A percentile compares a stretch with the other conserved stretches of the same genome.
Evolutionary conservation across 257 asterid genomes (phyloP).

Genomic region (Capsicum pubescens): DNA sequence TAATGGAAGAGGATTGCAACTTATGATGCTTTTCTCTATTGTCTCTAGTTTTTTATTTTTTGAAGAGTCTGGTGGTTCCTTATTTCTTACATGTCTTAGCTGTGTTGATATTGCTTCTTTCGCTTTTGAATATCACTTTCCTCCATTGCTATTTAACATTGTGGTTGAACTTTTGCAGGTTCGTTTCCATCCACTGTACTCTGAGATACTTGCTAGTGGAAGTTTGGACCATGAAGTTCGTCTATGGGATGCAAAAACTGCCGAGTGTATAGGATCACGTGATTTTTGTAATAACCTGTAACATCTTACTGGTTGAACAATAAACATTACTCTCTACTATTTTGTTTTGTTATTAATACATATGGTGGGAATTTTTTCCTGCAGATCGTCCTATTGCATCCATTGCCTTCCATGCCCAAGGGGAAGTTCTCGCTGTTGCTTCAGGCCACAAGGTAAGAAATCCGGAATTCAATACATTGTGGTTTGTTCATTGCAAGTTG

Average conservation of each 20-base stretch:
- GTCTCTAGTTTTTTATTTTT: not conserved
- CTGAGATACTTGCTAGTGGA: conserved; percentile 94
- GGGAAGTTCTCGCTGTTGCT: conserved; percentile 95
- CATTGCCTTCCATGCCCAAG: conserved; percentile 96
- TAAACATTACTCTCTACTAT: not conserved
- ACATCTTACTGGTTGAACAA: conserved; percentile 27
- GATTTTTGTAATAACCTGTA: conserved; percentile 77
- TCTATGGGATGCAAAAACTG: conserved; percentile 85
- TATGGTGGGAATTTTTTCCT: conserved; percentile 31
- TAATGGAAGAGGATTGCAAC: not conserved
- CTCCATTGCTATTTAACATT: conserved; percentile 37
- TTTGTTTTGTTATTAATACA: conserved; percentile 28
- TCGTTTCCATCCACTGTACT: conserved; percentile 88
- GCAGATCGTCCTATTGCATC: conserved; percentile 98
- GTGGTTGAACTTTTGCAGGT: conserved; percentile 63
- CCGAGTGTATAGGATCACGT: conserved; percentile 90
- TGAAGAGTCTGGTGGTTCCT: not conserved
- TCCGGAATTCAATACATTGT: not conserved
- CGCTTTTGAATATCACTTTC: conserved; percentile 1
- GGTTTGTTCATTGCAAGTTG: conserved; percentile 22
- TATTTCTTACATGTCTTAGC: not conserved
- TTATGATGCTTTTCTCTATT: not conserved
- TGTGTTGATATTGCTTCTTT: conserved; percentile 36
- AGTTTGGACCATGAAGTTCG: conserved; percentile 99
- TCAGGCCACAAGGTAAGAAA: conserved; percentile 94